Percentiles rank a stretch among this genome's conserved stretches.
These are phyloP conservation scores for Candida glucosophila DNA, from an alignment of 1,139 yeast genomes.

Conservation along the genomic window DNA sequence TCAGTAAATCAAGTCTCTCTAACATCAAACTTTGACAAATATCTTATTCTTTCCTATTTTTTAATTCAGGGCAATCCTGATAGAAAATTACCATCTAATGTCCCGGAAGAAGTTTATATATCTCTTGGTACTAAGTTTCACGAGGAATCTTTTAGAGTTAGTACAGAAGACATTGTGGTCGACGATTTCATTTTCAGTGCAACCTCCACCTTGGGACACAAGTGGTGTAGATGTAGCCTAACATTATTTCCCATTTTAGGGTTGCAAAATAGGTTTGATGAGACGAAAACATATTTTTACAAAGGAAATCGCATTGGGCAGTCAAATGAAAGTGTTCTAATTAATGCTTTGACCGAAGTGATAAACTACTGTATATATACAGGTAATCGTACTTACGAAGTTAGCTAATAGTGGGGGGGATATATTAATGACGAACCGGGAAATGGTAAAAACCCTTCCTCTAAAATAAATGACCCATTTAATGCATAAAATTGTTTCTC, in stretches of 20 bases:
- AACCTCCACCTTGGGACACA: constrained; percentile 23
- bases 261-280: constrained; percentile 25
- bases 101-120: constrained; percentile 14
- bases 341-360: constrained; percentile 9
- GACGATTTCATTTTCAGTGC: constrained; percentile 10
- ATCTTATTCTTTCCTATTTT: constrained; percentile 15
- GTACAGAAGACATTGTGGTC: constrained; percentile 6
- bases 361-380: constrained; percentile 21
- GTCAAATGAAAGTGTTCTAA: constrained; percentile 9
- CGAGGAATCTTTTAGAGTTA: constrained; percentile 18
- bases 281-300: constrained; percentile 23
- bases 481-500: constrained; percentile 4
- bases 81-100: constrained; percentile 1
- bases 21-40: constrained; percentile 19
- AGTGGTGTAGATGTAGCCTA: constrained; percentile 31
- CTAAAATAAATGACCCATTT: constrained; percentile 3
- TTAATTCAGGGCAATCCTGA: constrained; percentile 7
- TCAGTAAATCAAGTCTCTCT: constrained; percentile 2
- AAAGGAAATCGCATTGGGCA: constrained; percentile 9
- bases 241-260: constrained; percentile 31
- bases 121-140: constrained; percentile 19
- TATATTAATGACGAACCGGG: constrained; percentile 3
- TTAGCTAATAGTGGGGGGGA: constrained; percentile 6
- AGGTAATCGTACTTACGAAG: constrained; percentile 13
- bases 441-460: constrained; percentile 4